These are phyloP conservation scores for Achaetomium macrosporum DNA, from an alignment of 2,329 filamentous ascomycete species.

Conservation along the genomic window DNA sequence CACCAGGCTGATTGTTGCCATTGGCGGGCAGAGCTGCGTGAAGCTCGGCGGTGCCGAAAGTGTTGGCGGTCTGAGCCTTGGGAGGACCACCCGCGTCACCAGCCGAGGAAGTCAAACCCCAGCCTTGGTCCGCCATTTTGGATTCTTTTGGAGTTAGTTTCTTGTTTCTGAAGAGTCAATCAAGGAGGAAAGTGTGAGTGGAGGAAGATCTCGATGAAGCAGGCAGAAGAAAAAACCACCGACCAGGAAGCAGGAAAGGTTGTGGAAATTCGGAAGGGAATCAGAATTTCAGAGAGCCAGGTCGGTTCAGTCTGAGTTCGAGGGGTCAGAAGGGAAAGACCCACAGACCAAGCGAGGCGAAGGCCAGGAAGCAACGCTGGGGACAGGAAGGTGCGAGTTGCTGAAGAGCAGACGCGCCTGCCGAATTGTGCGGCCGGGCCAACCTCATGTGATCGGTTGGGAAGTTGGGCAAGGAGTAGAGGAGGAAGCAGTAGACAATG, in stretches of 20 bases:
- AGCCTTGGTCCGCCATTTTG: slow-evolving; percentile 13
- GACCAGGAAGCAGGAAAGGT: too few relatives aligned
- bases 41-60: slow-evolving; percentile 14
- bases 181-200: not conserved
- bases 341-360: too few relatives aligned
- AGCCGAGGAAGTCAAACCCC: slow-evolving; percentile 1
- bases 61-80: not conserved
- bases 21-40: slow-evolving; percentile 25
- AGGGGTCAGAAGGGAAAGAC: too few relatives aligned
- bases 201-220: too few relatives aligned
- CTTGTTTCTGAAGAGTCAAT: not conserved
- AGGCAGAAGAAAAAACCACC: not conserved
- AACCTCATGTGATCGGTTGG: too few relatives aligned
- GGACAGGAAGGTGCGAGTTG: too few relatives aligned
- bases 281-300: too few relatives aligned
- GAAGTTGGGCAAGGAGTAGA: not conserved
- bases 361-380: too few relatives aligned
- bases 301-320: too few relatives aligned
- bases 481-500: not conserved
- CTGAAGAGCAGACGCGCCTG: too few relatives aligned
- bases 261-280: too few relatives aligned
- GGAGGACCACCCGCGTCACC: not conserved
- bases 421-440: too few relatives aligned
- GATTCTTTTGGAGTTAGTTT: not conserved
- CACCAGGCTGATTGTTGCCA: slow-evolving; percentile 1